phyloP scores from a whole-genome alignment of 495 filamentous ascomycete species.

The Aspergillus sclerotioniger region DNA sequence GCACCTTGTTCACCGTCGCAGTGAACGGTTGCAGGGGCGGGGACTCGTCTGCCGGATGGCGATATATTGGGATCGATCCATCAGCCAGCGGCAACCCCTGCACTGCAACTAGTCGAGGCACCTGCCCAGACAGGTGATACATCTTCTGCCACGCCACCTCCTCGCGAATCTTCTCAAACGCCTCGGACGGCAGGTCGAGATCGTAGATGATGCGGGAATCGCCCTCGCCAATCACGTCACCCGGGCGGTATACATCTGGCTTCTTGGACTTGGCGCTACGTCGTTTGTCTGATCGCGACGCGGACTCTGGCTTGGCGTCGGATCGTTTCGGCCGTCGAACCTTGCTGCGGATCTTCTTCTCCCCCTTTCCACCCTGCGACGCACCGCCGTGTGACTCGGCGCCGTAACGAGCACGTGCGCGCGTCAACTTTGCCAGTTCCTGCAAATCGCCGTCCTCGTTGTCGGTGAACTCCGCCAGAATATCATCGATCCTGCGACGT shows the following conservation, averaged over 20 bases:
- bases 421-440: slow-evolving; percentile 21
- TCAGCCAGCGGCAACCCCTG: slow-evolving; percentile 71
- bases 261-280: slow-evolving; percentile 15
- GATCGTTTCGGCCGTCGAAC: slow-evolving; percentile 34
- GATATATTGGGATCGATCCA: slow-evolving; percentile 84
- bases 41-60: slow-evolving; percentile 89
- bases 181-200: slow-evolving; percentile 54
- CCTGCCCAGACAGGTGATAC: slow-evolving; percentile 87
- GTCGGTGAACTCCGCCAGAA: slow-evolving; percentile 22
- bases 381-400: slow-evolving; percentile 10
- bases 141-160: slow-evolving; percentile 91
- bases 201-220: slow-evolving; percentile 76
- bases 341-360: slow-evolving; percentile 29
- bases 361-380: slow-evolving; percentile 4
- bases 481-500: slow-evolving; percentile 13
- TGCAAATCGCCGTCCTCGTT: slow-evolving; percentile 22
- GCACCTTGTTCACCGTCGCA: slow-evolving; percentile 64
- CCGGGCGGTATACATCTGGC: slow-evolving; percentile 22
- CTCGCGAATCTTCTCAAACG: slow-evolving; percentile 66
- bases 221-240: slow-evolving; percentile 64
- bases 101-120: slow-evolving; percentile 90
- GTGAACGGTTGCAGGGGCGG: slow-evolving; percentile 77
- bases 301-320: slow-evolving; percentile 27
- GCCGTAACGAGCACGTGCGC: slow-evolving; percentile 17
- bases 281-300: slow-evolving; percentile 9